A percentile compares a stretch with the other conserved stretches of the same genome.
Evolutionary conservation across 495 filamentous ascomycete species (phyloP).

Genomic region (Penicillium tannophilum): DNA sequence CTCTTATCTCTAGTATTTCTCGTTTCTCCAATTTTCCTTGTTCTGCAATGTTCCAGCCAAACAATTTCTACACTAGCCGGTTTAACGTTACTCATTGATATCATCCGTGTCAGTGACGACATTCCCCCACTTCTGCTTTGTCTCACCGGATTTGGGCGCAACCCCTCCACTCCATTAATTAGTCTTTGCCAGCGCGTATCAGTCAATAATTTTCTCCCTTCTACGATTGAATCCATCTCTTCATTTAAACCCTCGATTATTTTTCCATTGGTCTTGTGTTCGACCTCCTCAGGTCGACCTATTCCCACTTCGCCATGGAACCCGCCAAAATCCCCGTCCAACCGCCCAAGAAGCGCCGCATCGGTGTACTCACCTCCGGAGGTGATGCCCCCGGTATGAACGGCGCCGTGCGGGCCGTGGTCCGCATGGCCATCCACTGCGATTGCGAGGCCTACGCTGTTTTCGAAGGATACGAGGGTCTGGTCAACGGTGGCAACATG

Average conservation of each 20-base stretch:
- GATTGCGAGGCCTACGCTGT: conserved; percentile 88
- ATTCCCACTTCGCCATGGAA: conserved; percentile 35
- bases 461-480: conserved; percentile 94
- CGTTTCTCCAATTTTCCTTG: background rate
- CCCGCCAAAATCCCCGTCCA: conserved; percentile 35
- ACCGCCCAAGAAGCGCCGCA: conserved; percentile 68
- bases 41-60: background rate
- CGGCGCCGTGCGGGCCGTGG: conserved; percentile 87
- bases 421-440: conserved; percentile 85
- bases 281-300: conserved; percentile 20
- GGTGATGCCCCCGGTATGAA: conserved; percentile 99
- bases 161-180: conserved; percentile 31
- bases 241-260: conserved; percentile 7
- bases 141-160: conserved; percentile 45
- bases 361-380: conserved; percentile 94
- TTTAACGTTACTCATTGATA: conserved; percentile 8
- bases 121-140: conserved; percentile 45
- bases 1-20: background rate
- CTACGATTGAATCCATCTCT: conserved; percentile 14
- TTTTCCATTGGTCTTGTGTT: conserved; percentile 14
- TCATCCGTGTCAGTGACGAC: conserved; percentile 37
- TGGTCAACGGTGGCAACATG: conserved; percentile 85
- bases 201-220: background rate
- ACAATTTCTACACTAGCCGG: background rate
- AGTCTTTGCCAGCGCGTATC: conserved; percentile 8